These are phyloP conservation scores for Paecilomyces fulvus DNA, from an alignment of 2,329 filamentous ascomycete species.

Conservation along the genomic window DNA sequence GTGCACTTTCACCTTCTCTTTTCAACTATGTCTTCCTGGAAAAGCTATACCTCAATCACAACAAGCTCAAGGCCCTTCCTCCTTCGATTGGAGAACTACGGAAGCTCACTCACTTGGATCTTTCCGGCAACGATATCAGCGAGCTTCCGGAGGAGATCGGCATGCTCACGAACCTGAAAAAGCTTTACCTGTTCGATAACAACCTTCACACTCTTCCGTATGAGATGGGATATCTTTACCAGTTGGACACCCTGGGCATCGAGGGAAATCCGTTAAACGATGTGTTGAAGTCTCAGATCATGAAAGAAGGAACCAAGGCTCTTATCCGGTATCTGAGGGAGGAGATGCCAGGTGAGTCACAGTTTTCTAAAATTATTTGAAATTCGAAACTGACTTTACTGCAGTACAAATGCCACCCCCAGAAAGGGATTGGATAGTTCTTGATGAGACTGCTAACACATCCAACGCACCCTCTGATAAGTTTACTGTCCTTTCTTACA, in stretches of 20 bases:
- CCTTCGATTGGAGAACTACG: slow-evolving; percentile 73
- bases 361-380: slow-evolving; percentile 9
- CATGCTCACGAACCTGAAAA: slow-evolving; percentile 89
- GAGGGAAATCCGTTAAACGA: slow-evolving; percentile 81
- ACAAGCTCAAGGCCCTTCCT: slow-evolving; percentile 76
- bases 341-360: slow-evolving; percentile 65
- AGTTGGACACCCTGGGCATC: slow-evolving; percentile 80
- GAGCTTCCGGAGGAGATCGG: slow-evolving; percentile 83
- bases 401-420: slow-evolving; percentile 69
- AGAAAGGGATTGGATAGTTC: slow-evolving; percentile 68
- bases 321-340: slow-evolving; percentile 78
- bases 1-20: slow-evolving; percentile 67
- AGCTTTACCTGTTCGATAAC: slow-evolving; percentile 84
- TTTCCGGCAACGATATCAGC: slow-evolving; percentile 77
- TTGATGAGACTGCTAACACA: slow-evolving; percentile 46
- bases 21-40: slow-evolving; percentile 86
- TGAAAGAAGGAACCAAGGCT: slow-evolving; percentile 78
- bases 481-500: slow-evolving; percentile 85
- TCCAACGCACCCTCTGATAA: slow-evolving; percentile 52
- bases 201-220: slow-evolving; percentile 71
- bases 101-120: slow-evolving; percentile 72
- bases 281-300: slow-evolving; percentile 69
- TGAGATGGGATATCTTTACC: slow-evolving; percentile 81
- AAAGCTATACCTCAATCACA: slow-evolving; percentile 88
- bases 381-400: slow-evolving; percentile 8